Percentiles rank a stretch among this genome's conserved stretches.
These are phyloP conservation scores for Auriscalpium microsporum DNA, from an alignment of 768 basidiomycete genomes.

Conservation along the genomic window DNA sequence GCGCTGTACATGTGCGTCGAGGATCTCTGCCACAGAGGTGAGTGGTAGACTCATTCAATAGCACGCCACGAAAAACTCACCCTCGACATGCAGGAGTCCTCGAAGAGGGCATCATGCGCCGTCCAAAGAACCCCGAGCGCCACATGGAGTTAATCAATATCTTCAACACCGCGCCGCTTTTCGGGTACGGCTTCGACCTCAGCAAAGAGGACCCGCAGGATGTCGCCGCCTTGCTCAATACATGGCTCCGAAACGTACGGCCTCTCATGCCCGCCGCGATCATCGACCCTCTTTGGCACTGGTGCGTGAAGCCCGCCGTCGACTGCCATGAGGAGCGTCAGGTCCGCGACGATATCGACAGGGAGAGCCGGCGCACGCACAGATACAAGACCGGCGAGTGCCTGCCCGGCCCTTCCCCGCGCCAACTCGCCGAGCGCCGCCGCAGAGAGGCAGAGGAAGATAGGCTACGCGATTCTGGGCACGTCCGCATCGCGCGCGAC, in stretches of 20 bases:
- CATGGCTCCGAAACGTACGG: conserved; percentile 38
- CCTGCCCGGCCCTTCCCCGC: too few relatives aligned
- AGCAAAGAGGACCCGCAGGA: conserved; percentile 28
- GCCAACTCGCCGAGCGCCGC: neutral
- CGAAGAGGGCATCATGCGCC: conserved; percentile 35
- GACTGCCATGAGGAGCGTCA: conserved; percentile 24
- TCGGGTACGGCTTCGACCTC: conserved; percentile 18
- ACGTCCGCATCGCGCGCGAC: conserved; percentile 33
- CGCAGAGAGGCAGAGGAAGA: neutral
- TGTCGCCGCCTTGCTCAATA: conserved; percentile 37
- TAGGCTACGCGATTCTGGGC: conserved; percentile 19
- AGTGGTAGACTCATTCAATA: neutral
- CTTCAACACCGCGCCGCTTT: conserved; percentile 27
- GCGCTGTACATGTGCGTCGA: conserved; percentile 36
- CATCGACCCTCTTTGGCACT: conserved; percentile 34
- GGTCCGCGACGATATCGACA: conserved; percentile 23
- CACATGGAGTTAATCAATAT: conserved; percentile 30
- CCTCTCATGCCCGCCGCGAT: conserved; percentile 36
- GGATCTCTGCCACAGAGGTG: conserved; percentile 38
- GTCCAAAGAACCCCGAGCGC: conserved; percentile 32
- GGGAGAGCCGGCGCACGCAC: conserved; percentile 23
- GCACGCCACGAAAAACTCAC: neutral
- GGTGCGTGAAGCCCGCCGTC: conserved; percentile 36
- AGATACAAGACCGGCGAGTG: conserved; percentile 18
- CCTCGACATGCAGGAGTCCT: conserved; percentile 29